Conservation (phyloP, 768 basidiomycete genomes). For the Amanita brunnescens region DNA sequence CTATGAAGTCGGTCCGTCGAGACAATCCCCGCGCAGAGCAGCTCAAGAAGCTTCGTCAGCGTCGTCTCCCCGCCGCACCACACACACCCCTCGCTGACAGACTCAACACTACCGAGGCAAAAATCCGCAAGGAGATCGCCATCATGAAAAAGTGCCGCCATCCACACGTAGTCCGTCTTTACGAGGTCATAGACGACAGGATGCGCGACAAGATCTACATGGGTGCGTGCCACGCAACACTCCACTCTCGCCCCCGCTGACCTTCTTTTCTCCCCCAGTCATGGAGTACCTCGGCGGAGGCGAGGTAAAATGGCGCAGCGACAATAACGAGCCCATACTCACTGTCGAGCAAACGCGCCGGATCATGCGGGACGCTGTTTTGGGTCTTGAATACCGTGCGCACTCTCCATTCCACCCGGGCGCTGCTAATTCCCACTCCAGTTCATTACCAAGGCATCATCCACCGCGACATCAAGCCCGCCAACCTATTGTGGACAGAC, state of each 20-base stretch:
- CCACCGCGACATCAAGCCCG: constrained; percentile 98
- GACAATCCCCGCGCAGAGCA: constrained; percentile 57
- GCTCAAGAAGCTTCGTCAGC: constrained; percentile 22
- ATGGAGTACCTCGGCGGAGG: constrained; percentile 97
- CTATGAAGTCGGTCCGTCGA: constrained; percentile 71
- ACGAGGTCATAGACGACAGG: constrained; percentile 93
- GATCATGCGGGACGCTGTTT: constrained; percentile 87
- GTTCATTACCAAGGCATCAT: constrained; percentile 98
- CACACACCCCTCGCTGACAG: constrained; percentile 58
- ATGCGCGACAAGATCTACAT: constrained; percentile 86
- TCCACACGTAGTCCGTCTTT: constrained; percentile 80
- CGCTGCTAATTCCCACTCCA: constrained; percentile 23
- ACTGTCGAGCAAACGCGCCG: constrained; percentile 75
- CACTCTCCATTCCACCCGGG: constrained; percentile 10
- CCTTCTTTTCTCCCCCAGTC: constrained; percentile 37
- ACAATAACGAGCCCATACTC: constrained; percentile 59
- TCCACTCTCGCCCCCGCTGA: constrained; percentile 2
- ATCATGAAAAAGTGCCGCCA: constrained; percentile 98
- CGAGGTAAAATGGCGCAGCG: constrained; percentile 84
- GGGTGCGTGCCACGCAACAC: constrained; percentile 74
- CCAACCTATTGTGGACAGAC: constrained; percentile 86
- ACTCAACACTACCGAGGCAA: constrained; percentile 65
- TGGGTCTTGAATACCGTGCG: constrained; percentile 93
- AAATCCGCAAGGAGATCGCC: constrained; percentile 90
- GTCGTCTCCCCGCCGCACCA: constrained; percentile 36